Evolutionary conservation across 768 basidiomycete species (phyloP).

Genomic region (Boletus rex-veris): DNA sequence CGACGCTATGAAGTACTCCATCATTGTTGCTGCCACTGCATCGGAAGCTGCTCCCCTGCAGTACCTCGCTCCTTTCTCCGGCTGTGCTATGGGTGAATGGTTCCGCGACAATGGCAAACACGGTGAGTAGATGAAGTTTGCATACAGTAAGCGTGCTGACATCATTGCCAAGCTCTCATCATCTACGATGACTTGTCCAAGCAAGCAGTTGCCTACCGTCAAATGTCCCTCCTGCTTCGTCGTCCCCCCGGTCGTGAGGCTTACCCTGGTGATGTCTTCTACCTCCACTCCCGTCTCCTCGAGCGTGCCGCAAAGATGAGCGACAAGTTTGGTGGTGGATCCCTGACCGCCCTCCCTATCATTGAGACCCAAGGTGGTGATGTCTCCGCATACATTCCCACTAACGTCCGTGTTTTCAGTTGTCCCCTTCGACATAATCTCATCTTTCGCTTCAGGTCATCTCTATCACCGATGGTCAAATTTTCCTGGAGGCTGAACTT

Average conservation of each 20-base stretch:
- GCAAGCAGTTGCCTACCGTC: conserved; percentile 99
- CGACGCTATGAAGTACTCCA: conserved; percentile 99
- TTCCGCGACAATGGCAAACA: conserved; percentile 99
- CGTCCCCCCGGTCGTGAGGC: conserved; percentile 99
- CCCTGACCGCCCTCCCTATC: conserved; percentile 97
- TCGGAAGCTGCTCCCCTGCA: conserved; percentile 99
- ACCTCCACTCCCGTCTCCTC: conserved; percentile 99
- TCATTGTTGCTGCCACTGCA: conserved; percentile 98
- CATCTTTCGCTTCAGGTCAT: conserved; percentile 65
- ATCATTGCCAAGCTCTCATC: conserved; percentile 67
- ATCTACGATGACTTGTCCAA: conserved; percentile 99
- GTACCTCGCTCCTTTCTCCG: conserved; percentile 99
- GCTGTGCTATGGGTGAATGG: conserved; percentile 99
- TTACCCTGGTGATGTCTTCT: conserved; percentile 99
- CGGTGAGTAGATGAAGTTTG: conserved; percentile 47
- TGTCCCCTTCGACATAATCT: background rate
- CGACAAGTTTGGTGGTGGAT: conserved; percentile 98
- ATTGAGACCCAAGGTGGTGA: conserved; percentile 99
- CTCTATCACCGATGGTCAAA: conserved; percentile 99
- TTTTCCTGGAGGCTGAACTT: conserved; percentile 99
- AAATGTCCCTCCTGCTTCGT: conserved; percentile 99
- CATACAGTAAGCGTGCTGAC: conserved; percentile 10
- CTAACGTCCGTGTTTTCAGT: conserved; percentile 55
- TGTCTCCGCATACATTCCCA: conserved; percentile 99
- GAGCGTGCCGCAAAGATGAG: conserved; percentile 99